A percentile compares a stretch with the other conserved stretches of the same genome.
phyloP scores from a whole-genome alignment of 768 basidiomycete genomes.

The Wakefieldia striispora region DNA sequence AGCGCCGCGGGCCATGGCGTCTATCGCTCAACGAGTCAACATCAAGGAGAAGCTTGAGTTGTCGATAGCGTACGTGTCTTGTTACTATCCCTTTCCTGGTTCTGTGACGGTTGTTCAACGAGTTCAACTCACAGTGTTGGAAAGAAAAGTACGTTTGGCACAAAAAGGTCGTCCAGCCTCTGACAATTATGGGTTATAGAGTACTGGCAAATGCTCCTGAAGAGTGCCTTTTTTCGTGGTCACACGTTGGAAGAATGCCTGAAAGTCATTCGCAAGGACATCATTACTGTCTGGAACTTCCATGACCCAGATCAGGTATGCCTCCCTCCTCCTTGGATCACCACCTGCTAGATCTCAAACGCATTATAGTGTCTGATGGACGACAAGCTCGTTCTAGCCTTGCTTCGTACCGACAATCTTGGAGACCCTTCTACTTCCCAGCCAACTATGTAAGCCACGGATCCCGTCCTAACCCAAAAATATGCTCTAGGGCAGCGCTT shows the following conservation, averaged over 20 bases:
- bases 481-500: no score
- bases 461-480: no score
- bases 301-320: slow-evolving; percentile 13
- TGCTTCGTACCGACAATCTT: slow-evolving; percentile 7
- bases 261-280: slow-evolving; percentile 9
- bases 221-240: slow-evolving; percentile 6
- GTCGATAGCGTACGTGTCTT: slow-evolving; percentile 8
- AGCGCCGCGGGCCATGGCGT: no score
- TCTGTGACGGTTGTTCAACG: not conserved
- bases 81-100: not conserved
- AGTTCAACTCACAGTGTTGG: slow-evolving; percentile 1
- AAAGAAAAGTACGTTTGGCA: slow-evolving; percentile 9
- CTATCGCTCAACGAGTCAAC: slow-evolving; percentile 16
- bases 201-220: slow-evolving; percentile 11
- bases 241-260: slow-evolving; percentile 10
- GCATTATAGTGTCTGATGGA: slow-evolving; percentile 9
- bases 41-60: slow-evolving; percentile 15
- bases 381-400: not conserved
- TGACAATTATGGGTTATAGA: not conserved
- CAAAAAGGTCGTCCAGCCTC: not conserved
- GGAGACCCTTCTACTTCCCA: not conserved
- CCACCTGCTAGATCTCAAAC: not conserved
- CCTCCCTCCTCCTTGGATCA: not conserved
- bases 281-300: slow-evolving; percentile 13
- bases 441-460: slow-evolving; percentile 1